Evolutionary conservation across 108 stramenopile genomes (phyloP), one percentile per base, ranked within the genome.

Genomic region (Discostella pseudostelligera): DNA sequence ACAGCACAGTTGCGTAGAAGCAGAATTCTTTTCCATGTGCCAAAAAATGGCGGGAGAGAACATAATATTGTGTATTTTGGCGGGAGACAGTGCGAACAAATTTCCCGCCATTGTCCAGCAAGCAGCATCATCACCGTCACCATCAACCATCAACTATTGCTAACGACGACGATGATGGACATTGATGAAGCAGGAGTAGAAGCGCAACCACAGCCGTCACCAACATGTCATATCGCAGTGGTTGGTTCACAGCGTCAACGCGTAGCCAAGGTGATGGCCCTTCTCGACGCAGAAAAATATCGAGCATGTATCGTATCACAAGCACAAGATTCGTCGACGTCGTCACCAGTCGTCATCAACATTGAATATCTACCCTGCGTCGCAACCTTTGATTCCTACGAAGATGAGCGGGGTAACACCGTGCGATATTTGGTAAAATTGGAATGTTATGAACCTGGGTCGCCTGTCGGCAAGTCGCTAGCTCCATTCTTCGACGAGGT

Each of bases 281-380:
- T 82, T 4, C 59, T 82, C 3, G 54, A 40, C 11, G 64, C 32
- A 25, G n/a, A 48, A 28, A 47, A 39, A 11, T 39, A n/a, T 39
- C 26, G 35, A 24, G 56, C 22, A 40, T 36, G 40, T 25, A 26
- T 47, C 36, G 39, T 25, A 8, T 44, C 43, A 32, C 24, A 13
- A 35, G 26, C 28, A 22, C 47, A 55, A 39, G 25, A 6, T 17
- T 17, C 40, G 51, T 25, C 62, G 36, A 44, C 19, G 29, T 49
- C 56, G 29, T 14, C 47, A 12, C 76, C 76, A 21, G 21, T 39
- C 10, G 17, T 55, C 8, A 45, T 79, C 59, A 29, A 63, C 5
- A 62, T 81, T 24, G 76, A 87, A 65, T 81, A 73, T 61, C 57
- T 92, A 8, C 87, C 91, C 7, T 89, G 86, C 47, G 79, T 92